phyloP scores from a whole-genome alignment of 2,329 filamentous ascomycete genomes.

The Paraphaeosphaeria minitans region DNA sequence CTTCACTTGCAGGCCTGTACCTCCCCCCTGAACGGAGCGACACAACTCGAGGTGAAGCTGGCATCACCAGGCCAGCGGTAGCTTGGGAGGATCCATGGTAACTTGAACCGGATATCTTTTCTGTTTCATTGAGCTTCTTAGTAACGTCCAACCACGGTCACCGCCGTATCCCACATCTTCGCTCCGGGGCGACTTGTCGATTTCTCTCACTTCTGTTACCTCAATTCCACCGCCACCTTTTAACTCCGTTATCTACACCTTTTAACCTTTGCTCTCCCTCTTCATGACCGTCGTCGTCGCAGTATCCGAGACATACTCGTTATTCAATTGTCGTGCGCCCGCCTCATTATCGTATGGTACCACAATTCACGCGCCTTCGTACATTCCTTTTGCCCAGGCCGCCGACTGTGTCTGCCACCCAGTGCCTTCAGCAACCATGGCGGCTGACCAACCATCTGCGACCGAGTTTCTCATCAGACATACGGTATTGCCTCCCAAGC shows the following conservation, averaged over 20 bases:
- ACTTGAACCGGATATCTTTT: background rate
- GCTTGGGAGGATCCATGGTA: background rate
- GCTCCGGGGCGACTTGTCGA: background rate
- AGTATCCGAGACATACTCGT: background rate
- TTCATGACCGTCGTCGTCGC: background rate
- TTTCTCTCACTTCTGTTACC: background rate
- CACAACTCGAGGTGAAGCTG: background rate
- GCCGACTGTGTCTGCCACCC: background rate
- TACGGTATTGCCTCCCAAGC: conserved; percentile 55
- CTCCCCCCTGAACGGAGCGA: background rate
- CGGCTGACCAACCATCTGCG: background rate
- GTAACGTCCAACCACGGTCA: background rate
- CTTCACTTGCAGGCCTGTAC: background rate
- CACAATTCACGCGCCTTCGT: background rate
- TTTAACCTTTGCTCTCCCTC: too few relatives aligned
- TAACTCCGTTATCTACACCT: too few relatives aligned
- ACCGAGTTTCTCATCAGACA: conserved; percentile 51
- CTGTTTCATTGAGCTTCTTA: background rate
- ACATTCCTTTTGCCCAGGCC: background rate
- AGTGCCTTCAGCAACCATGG: background rate
- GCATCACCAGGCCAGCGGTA: background rate
- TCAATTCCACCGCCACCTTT: background rate
- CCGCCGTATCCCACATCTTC: background rate
- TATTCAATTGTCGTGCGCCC: too few relatives aligned
- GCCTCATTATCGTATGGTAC: too few relatives aligned